Conservation (phyloP, 306 rosid species). For the Castanea crenata region DNA sequence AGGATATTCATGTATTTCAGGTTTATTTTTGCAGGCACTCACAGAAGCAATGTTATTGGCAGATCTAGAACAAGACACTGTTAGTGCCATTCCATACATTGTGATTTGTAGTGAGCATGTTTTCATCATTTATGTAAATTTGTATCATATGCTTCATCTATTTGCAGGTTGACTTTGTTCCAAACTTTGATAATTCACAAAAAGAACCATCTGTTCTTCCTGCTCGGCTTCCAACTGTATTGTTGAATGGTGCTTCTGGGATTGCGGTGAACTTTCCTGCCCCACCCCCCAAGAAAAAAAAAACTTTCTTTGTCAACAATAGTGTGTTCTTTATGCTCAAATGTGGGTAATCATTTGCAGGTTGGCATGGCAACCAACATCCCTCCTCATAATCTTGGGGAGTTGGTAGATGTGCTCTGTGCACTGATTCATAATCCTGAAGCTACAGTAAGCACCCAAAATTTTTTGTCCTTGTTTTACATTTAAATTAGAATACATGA, state of each 20-base stretch:
- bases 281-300: not conserved
- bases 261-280: constrained; percentile 70
- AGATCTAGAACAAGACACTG: constrained; percentile 85
- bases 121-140: constrained; percentile 4
- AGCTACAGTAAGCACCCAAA: constrained; percentile 69
- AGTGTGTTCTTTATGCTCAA: constrained; percentile 18
- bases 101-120: constrained; percentile 19
- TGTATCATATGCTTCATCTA: constrained; percentile 13
- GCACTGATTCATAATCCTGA: constrained; percentile 90
- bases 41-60: constrained; percentile 87
- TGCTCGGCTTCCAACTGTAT: constrained; percentile 85
- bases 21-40: constrained; percentile 63
- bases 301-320: constrained; percentile 4
- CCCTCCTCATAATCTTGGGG: constrained; percentile 99
- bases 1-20: constrained; percentile 5
- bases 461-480: not conserved
- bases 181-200: constrained; percentile 94
- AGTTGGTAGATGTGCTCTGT: constrained; percentile 83
- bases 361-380: constrained; percentile 99
- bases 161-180: constrained; percentile 84
- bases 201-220: constrained; percentile 91
- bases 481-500: not conserved
- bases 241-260: constrained; percentile 97
- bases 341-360: constrained; percentile 38
- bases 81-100: constrained; percentile 36